Base-by-base conservation (phyloP, 805 yeast species). In the Saccharomycopsis guyanensis region DNA sequence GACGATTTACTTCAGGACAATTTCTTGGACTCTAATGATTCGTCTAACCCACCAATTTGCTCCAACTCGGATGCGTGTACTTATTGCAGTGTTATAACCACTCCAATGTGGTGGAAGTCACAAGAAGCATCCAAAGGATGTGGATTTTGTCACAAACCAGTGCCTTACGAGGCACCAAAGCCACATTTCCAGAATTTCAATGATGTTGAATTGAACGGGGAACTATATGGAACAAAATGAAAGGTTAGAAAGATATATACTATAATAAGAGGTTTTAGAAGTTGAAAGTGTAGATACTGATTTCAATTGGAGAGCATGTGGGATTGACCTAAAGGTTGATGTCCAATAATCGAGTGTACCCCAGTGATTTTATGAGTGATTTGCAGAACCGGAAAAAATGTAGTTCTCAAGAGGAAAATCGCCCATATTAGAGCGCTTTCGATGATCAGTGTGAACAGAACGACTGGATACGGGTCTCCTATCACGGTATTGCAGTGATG, bases 11-110 rank as follows among this genome's bases (percentile, higher is more conserved):
- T 19, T 16, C 20, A 6, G 40, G 24, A 19, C 23, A 23, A 15
- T 33, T 15, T n/a, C 10, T 19, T 20, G 25, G 40, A 37, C 13
- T 8, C n/a, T 37, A 23, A 13, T 16, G 40, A 37, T 16, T 13
- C 13, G 19, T 5, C 19, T 18, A 12, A 13, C 6, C 8, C 6
- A 16, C 15, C n/a, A 5, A 16, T 8, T 16, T 15, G 24, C 6
- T 37, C 24, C 8, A 33, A 18, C 16, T 3, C 16, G 16, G 39
- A 33, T 13, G 16, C n/a, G 7, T 27, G 39, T 20, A 4, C 18
- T 3, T 40, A 40, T 29, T 46, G 49, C 31, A 31, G 41, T 15
- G 33, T 46, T 42, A 40, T 46, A 6, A 34, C 43, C 8, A 40
- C 37, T 6, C 25, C 12, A 3, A 27, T 40, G 6, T 46, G 49